Percentiles rank a stretch among this genome's conserved stretches.
Evolutionary conservation across 306 rosid species (phyloP).

Genomic region (Prunus padus): DNA sequence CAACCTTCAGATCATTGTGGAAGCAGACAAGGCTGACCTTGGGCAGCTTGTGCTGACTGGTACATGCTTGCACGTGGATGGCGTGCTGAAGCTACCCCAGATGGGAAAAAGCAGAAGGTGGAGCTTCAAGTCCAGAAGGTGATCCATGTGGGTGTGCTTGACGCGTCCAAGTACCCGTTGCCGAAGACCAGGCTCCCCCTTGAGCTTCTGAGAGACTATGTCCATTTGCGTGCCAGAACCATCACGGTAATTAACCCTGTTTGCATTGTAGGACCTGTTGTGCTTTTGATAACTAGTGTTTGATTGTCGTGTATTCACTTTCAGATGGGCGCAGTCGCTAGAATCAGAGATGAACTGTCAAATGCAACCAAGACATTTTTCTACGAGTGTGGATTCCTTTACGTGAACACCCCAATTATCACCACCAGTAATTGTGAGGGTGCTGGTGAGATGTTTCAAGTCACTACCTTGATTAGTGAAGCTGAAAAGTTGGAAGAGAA

Average conservation of each 20-base stretch:
- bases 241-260: slow-evolving; percentile 51
- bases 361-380: slow-evolving; percentile 89
- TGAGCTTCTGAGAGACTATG: slow-evolving; percentile 70
- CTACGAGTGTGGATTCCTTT: slow-evolving; percentile 65
- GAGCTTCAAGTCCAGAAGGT: slow-evolving; percentile 75
- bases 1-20: slow-evolving; percentile 81
- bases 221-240: slow-evolving; percentile 89
- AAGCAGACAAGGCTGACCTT: slow-evolving; percentile 64
- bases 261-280: not conserved
- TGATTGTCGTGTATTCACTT: slow-evolving; percentile 10
- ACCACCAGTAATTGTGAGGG: slow-evolving; percentile 99
- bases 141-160: slow-evolving; percentile 77
- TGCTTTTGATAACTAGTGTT: not conserved
- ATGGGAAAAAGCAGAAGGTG: slow-evolving; percentile 77
- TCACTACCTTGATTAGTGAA: slow-evolving; percentile 77
- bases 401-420: slow-evolving; percentile 88
- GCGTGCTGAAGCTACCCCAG: slow-evolving; percentile 77
- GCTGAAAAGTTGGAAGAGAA: slow-evolving; percentile 87
- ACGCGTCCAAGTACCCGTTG: slow-evolving; percentile 80
- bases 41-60: slow-evolving; percentile 83
- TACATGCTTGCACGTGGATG: slow-evolving; percentile 71
- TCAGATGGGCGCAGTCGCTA: slow-evolving; percentile 77
- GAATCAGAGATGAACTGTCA: slow-evolving; percentile 82
- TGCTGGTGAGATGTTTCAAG: slow-evolving; percentile 99
- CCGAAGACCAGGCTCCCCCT: slow-evolving; percentile 79